These are phyloP conservation scores for Acanthamoeba castellanii DNA, from an alignment of 208 protist species.

Conservation along the genomic window DNA sequence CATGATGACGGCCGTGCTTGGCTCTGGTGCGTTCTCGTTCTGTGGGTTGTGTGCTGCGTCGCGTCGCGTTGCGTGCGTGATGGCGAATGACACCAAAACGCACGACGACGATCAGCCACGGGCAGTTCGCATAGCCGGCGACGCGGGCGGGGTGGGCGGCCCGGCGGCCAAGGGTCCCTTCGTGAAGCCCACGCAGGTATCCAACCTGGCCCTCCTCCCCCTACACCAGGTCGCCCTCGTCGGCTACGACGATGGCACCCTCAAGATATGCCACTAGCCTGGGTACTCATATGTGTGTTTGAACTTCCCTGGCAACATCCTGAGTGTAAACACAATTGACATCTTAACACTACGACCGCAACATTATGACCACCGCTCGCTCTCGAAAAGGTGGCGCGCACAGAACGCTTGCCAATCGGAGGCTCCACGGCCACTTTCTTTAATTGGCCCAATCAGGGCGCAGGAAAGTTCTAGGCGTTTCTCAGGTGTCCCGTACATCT, in stretches of 20 bases:
- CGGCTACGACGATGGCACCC: constrained; percentile 11
- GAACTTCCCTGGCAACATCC: no score
- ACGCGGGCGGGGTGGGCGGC: neutral
- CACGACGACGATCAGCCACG: neutral
- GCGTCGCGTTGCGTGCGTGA: neutral
- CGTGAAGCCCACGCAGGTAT: constrained; percentile 1
- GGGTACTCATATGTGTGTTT: neutral
- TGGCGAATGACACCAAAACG: neutral
- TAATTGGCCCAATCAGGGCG: neutral
- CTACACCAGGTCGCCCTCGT: constrained; percentile 26
- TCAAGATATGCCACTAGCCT: neutral
- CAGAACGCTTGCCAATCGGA: no score
- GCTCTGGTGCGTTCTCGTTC: no score
- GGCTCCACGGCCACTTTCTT: no score
- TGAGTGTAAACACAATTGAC: no score
- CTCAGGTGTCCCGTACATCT: neutral
- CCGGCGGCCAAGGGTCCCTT: neutral
- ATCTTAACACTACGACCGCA: no score
- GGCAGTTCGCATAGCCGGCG: neutral
- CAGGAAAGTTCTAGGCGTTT: neutral
- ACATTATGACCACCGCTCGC: no score
- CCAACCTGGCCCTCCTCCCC: neutral
- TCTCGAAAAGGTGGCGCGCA: no score
- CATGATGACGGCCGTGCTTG: no score
- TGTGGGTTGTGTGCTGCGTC: neutral